phyloP scores from a whole-genome alignment of 1,284 basidiomycete species.

The Malassezia dermatis region DNA sequence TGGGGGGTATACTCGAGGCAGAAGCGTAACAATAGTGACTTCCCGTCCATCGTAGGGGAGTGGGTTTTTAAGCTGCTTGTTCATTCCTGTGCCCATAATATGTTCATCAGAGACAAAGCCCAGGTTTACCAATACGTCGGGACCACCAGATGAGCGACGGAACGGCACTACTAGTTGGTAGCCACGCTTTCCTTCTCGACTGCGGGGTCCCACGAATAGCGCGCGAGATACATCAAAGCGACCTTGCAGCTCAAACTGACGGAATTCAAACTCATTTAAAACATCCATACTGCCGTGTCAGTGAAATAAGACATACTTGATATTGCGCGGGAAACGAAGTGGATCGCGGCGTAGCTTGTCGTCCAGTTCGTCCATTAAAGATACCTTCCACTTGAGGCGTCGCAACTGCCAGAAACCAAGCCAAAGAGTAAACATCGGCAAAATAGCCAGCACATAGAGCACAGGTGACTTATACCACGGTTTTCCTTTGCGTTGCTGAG shows the following conservation, averaged over 20 bases:
- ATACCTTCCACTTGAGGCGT: slow-evolving; percentile 86
- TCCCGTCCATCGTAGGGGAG: background rate
- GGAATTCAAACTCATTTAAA: slow-evolving; percentile 33
- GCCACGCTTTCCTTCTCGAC: slow-evolving; percentile 74
- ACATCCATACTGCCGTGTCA: slow-evolving; percentile 17
- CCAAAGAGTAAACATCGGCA: slow-evolving; percentile 82
- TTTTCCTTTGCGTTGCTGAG: background rate
- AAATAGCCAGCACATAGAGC: slow-evolving; percentile 62
- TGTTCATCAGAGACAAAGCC: slow-evolving; percentile 63
- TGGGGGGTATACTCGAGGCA: slow-evolving; percentile 39
- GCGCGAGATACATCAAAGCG: slow-evolving; percentile 56
- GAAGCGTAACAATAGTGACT: slow-evolving; percentile 21
- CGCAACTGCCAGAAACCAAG: slow-evolving; percentile 86
- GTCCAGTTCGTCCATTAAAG: slow-evolving; percentile 84
- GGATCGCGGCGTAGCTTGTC: slow-evolving; percentile 75
- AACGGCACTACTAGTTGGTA: slow-evolving; percentile 79
- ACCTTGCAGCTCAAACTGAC: slow-evolving; percentile 31
- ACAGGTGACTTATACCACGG: slow-evolving; percentile 40
- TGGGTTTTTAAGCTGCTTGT: slow-evolving; percentile 19
- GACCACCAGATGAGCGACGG: slow-evolving; percentile 54
- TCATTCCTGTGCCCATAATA: slow-evolving; percentile 42
- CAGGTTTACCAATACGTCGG: slow-evolving; percentile 62
- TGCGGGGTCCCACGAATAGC: slow-evolving; percentile 74
- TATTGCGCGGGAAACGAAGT: slow-evolving; percentile 65
- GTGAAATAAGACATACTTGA: slow-evolving; percentile 63